Evolutionary conservation across 208 protist species (phyloP).

Genomic region (Borovskyia barvae): DNA sequence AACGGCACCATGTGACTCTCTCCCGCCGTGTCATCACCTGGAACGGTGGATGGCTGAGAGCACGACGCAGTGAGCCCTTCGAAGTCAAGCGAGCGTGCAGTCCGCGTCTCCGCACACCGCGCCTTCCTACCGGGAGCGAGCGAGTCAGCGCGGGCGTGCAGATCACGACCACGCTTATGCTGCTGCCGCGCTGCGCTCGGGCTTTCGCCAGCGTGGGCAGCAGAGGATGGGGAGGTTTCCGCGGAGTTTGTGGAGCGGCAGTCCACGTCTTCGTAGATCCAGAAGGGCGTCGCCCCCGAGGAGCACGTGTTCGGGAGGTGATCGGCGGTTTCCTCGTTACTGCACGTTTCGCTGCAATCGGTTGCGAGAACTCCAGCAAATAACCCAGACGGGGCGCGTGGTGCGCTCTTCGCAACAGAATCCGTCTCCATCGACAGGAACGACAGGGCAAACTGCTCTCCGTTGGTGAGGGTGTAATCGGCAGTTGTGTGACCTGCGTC

Average conservation of each 20-base stretch:
- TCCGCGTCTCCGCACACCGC: not conserved
- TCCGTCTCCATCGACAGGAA: slow-evolving; percentile 29
- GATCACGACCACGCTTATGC: not conserved
- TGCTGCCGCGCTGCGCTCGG: not conserved
- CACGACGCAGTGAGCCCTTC: not conserved
- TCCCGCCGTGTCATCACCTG: not conserved
- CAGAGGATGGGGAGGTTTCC: slow-evolving; percentile 10
- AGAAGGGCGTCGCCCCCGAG: slow-evolving; percentile 1
- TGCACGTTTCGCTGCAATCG: too few species aligned
- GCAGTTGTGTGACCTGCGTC: not conserved
- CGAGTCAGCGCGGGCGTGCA: not conserved
- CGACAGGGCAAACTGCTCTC: slow-evolving; percentile 33
- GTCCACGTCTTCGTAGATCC: slow-evolving; percentile 16
- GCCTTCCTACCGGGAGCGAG: too few species aligned
- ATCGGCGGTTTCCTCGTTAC: too few species aligned
- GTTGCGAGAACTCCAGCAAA: too few species aligned
- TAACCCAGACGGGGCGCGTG: too few species aligned
- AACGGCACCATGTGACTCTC: not conserved
- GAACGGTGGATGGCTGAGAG: not conserved
- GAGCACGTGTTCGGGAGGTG: too few species aligned
- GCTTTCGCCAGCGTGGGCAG: slow-evolving; percentile 11
- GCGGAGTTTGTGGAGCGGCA: slow-evolving; percentile 5
- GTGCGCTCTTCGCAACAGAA: too few species aligned
- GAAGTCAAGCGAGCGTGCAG: slow-evolving; percentile 5
- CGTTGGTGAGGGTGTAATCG: slow-evolving; percentile 19